phyloP scores from a whole-genome alignment of 805 yeast species.

The Candida parachauliodes region DNA sequence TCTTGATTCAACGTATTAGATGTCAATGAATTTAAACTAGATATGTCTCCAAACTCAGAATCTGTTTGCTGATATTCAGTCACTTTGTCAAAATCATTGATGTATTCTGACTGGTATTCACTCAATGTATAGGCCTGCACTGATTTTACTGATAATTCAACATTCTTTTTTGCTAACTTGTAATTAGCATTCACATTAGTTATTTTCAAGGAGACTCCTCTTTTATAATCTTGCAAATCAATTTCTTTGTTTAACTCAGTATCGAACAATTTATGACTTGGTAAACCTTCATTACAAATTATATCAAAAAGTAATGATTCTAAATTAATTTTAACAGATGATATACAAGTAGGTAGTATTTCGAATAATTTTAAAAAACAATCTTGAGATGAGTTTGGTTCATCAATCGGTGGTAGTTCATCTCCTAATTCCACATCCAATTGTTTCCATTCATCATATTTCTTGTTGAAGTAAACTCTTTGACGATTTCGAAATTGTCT shows the following conservation, averaged over 20 bases:
- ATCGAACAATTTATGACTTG: conserved; percentile 26
- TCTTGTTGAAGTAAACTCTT: conserved; percentile 21
- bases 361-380: conserved; percentile 26
- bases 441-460: conserved; percentile 15
- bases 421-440: neutral
- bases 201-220: conserved; percentile 34
- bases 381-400: neutral
- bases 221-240: conserved; percentile 32
- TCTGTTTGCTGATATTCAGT: conserved; percentile 16
- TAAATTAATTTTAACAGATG: conserved; percentile 24
- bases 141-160: conserved; percentile 17
- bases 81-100: conserved; percentile 29
- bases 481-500: conserved; percentile 28
- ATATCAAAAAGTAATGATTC: conserved; percentile 28
- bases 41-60: conserved; percentile 27
- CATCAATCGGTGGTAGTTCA: neutral
- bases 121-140: conserved; percentile 35
- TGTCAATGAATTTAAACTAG: conserved; percentile 27
- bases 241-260: conserved; percentile 20
- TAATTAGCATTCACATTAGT: conserved; percentile 19
- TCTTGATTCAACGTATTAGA: conserved; percentile 15
- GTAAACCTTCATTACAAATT: conserved; percentile 39
- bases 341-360: conserved; percentile 26
- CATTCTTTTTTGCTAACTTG: conserved; percentile 18
- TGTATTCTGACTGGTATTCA: conserved; percentile 34